Conservation (phyloP, 768 basidiomycete species). For the Hygrophoropsis aurantiaca region DNA sequence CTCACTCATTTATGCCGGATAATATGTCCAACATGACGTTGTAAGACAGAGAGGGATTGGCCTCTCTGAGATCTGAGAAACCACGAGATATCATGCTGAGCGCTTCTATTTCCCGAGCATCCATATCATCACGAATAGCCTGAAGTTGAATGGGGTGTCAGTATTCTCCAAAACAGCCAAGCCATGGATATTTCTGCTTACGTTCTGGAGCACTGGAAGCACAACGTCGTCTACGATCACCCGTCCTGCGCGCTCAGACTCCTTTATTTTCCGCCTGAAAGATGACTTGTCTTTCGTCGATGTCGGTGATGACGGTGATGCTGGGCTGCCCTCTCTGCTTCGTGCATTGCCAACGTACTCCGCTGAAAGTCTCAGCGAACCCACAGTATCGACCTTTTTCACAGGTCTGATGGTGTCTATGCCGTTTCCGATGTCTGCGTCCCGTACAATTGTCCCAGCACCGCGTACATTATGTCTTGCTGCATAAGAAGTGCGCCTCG, state of each 20-base stretch:
- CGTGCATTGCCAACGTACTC: constrained; percentile 79
- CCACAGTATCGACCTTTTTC: constrained; percentile 83
- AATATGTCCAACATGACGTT: constrained; percentile 87
- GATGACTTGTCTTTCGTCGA: constrained; percentile 30
- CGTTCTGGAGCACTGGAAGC: constrained; percentile 74
- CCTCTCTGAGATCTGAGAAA: constrained; percentile 80
- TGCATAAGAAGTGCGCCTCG: constrained; percentile 76
- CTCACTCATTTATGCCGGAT: constrained; percentile 88
- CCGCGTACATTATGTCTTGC: constrained; percentile 63
- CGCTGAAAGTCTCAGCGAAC: constrained; percentile 72
- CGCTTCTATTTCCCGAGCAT: constrained; percentile 84
- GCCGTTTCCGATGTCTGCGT: constrained; percentile 84
- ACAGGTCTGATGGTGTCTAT: constrained; percentile 91
- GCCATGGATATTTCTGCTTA: constrained; percentile 33
- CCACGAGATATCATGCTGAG: constrained; percentile 88
- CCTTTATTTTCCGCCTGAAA: constrained; percentile 53
- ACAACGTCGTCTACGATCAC: constrained; percentile 82
- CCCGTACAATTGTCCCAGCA: constrained; percentile 71
- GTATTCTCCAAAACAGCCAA: constrained; percentile 2
- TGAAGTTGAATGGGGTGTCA: constrained; percentile 26
- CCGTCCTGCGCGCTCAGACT: constrained; percentile 62
- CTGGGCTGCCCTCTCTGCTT: constrained; percentile 48
- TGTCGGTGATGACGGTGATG: constrained; percentile 49
- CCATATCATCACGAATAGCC: constrained; percentile 82
- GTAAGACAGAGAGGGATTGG: constrained; percentile 85